Evolutionary conservation across 2,329 filamentous ascomycete species (phyloP).

Genomic region (Fusarium sp.): DNA sequence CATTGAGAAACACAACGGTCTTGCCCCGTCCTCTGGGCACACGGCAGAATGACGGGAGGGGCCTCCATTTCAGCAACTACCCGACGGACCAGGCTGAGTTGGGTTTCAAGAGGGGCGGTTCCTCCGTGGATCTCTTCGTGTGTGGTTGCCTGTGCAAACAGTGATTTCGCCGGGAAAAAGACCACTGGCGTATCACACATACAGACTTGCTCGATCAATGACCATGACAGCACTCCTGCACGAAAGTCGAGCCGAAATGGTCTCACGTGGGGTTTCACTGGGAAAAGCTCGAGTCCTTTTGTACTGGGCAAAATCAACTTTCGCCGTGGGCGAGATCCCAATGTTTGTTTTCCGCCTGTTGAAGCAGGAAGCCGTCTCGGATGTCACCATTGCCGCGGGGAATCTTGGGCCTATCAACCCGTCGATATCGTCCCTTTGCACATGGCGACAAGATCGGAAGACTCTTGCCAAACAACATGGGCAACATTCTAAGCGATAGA

Average conservation of each 20-base stretch:
- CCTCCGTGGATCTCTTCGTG: background rate
- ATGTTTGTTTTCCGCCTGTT: background rate
- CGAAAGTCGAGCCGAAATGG: constrained; percentile 2
- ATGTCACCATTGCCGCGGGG: constrained; percentile 11
- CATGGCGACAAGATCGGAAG: background rate
- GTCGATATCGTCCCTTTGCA: background rate
- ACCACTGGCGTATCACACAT: background rate
- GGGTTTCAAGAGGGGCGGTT: background rate
- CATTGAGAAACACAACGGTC: constrained; percentile 1
- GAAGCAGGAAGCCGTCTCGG: constrained; percentile 19
- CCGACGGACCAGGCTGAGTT: constrained; percentile 11
- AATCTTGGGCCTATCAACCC: background rate
- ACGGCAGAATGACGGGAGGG: background rate
- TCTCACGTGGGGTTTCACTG: background rate
- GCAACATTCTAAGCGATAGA: constrained; percentile 43
- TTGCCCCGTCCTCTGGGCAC: background rate
- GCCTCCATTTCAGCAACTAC: constrained; percentile 14
- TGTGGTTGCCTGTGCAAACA: background rate
- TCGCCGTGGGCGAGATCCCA: background rate
- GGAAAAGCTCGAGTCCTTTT: background rate
- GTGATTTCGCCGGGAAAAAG: too few relatives aligned
- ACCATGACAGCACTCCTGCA: background rate
- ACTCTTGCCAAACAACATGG: background rate
- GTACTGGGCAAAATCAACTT: background rate
- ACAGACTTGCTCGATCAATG: background rate